Base-by-base conservation (phyloP, 2,329 filamentous ascomycete genomes). In the Endoconidiophora polonica region DNA sequence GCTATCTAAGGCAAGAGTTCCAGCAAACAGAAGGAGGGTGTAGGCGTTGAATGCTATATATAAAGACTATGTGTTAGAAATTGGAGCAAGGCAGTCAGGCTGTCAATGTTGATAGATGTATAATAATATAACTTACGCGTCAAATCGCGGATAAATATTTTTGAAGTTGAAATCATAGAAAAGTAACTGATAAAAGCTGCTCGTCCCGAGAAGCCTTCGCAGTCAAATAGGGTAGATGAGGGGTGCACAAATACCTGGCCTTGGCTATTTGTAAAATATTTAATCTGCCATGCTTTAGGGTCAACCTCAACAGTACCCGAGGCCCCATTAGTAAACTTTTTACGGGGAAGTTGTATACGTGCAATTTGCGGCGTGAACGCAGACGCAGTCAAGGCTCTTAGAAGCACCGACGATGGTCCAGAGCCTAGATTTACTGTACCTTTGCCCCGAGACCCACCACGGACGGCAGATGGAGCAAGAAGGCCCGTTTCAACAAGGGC, bases 191-290 rank as follows among this genome's bases (percentile, higher is more conserved):
- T 69, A 63, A 90, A 96, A 1, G 77, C 73, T 4, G 83, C 81
- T 47, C 79, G 77, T 5, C 74, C 79, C 2, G 83, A 76, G 60
- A 93, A 94, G 0, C 72, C 75, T 60, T 94, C 85, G 9, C 78
- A 81, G 48, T 81, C 82, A 62, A 96, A 96, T 7, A 96, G 71
- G 0, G 83, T 87, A 42, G 85, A 93, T 58, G 78, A 81, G 0
- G 91, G 91, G 60, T 98, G 91, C 14, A 96, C 80, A 63, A 98
- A 98, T 10, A 96, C 86, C 5, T 91, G 75, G 0, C 83, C 84
- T 56, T 83, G 85, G 58, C 87, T 83, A 59, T 85, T 81, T 57
- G 83, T 86, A 65, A 86, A 96, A 67, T 88, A 98, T 62, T 87
- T 91, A 65, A 98, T 95, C 2, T 83, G 85, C 48, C 80, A 75